Evolutionary conservation across 2,329 filamentous ascomycete genomes (phyloP).

Genomic region (Claviceps sp.): DNA sequence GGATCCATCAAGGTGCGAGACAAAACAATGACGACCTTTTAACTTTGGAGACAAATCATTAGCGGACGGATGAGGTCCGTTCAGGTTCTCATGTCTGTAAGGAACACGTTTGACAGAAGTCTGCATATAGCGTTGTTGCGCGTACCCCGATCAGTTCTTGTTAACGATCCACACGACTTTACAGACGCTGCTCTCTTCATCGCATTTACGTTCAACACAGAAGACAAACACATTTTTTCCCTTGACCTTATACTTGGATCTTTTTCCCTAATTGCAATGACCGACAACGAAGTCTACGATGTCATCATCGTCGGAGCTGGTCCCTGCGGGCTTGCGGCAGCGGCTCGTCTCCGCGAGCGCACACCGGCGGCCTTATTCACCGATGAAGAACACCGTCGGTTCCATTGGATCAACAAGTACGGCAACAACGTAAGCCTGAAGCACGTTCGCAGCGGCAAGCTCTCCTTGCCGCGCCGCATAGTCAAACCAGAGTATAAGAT

Average conservation of each 20-base stretch:
- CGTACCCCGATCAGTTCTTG: not conserved
- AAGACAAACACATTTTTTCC: too few species aligned
- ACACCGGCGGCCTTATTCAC: slow-evolving; percentile 71
- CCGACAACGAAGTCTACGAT: slow-evolving; percentile 35
- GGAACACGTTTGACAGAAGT: not conserved
- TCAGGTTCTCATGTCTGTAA: not conserved
- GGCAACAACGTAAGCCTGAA: slow-evolving; percentile 46
- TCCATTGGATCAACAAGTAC: slow-evolving; percentile 62
- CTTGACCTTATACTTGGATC: not conserved
- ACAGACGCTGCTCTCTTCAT: not conserved
- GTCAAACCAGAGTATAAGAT: slow-evolving; percentile 26
- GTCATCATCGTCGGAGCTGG: slow-evolving; percentile 63
- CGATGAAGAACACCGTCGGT: slow-evolving; percentile 70
- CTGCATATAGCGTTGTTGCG: not conserved
- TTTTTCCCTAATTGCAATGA: not conserved
- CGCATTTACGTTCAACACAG: not conserved
- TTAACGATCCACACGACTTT: not conserved
- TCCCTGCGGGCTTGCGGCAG: slow-evolving; percentile 60
- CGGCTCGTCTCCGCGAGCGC: slow-evolving; percentile 56
- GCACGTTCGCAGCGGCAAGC: slow-evolving; percentile 22
- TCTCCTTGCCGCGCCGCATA: slow-evolving; percentile 6
- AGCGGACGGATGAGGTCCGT: not conserved
- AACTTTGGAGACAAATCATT: not conserved
- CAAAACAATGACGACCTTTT: not conserved
- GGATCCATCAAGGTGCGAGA: slow-evolving; percentile 5